A percentile compares a stretch with the other conserved stretches of the same genome.
phyloP scores from a whole-genome alignment of 1,139 yeast species.

The Kodamaea arcana region DNA sequence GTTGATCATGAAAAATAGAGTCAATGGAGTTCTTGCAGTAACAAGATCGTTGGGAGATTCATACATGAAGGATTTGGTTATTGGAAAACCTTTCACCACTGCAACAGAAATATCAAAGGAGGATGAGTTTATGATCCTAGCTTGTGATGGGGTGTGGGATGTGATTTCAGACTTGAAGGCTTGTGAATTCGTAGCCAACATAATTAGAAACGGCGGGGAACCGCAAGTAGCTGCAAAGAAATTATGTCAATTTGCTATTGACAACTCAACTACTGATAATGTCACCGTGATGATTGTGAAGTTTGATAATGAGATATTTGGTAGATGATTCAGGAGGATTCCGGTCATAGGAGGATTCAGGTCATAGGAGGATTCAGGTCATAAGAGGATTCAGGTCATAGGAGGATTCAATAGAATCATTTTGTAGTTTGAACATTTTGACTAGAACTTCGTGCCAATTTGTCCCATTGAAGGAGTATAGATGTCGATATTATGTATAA shows the following conservation, averaged over 20 bases:
- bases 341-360: no score
- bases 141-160: slow-evolving; percentile 97
- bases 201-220: slow-evolving; percentile 39
- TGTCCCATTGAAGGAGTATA: no score
- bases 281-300: slow-evolving; percentile 87
- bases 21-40: slow-evolving; percentile 93
- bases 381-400: no score
- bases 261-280: slow-evolving; percentile 82
- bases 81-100: slow-evolving; percentile 91
- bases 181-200: slow-evolving; percentile 59
- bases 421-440: no score
- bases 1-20: slow-evolving; percentile 81
- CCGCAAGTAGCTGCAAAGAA: slow-evolving; percentile 67
- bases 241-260: slow-evolving; percentile 74
- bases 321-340: no score
- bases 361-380: no score
- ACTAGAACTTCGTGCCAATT: no score
- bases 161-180: slow-evolving; percentile 81
- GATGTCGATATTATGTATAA: no score
- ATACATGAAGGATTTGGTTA: slow-evolving; percentile 84
- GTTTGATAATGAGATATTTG: slow-evolving; percentile 47
- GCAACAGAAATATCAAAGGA: slow-evolving; percentile 63
- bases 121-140: slow-evolving; percentile 78
- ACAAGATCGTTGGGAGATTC: slow-evolving; percentile 94
- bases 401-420: no score